Base-by-base conservation (phyloP, 2,329 filamentous ascomycete species). In the Aspergillus fructus region DNA sequence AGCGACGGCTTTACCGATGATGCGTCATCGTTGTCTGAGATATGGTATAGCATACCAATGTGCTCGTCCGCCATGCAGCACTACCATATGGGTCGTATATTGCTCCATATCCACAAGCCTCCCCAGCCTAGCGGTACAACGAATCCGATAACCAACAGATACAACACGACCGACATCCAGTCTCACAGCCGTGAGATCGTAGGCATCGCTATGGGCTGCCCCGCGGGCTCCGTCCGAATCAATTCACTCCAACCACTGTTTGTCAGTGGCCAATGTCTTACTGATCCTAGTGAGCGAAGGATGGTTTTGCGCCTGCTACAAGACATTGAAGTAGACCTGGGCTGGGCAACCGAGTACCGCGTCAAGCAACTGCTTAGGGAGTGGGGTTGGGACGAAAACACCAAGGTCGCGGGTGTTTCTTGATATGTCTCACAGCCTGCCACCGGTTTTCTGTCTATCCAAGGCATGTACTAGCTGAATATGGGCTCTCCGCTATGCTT, bases 21-120 rank as follows among this genome's bases (percentile, higher is more conserved):
- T 30, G 62, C 58, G 48, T 69, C 63, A 45, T 76, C 76, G 56
- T 83, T 81, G 68, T 78, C 71, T 0, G 83, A 87, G 65, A 79
- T 86, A 12, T 89, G 86, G 85, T 87, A 86, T 68, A 84, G 83
- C 57, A 78, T 87, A 0, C 82, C 85, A 0, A 85, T 88, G 78
- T 89, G 85, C 70, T 85, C 83, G 0, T 85, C 85, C 2, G 84
- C 85, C 1, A 88, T 78, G 70, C 76, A 78, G 59, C 76, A 78
- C 61, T 78, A 77, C 55, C 74, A 78, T 56, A 76, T 78, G 69
- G 74, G 74, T 9, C 72, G 74, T 24, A 75, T 77, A 23, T 61
- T 78, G 33, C 67, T 78, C 13, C 69, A 76, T 30, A 72, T 76
- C 60, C 77, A 78, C 59, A 77, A 77, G 56, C 76, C 76, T 1